Evolutionary conservation across 139 green algal species (phyloP).

Genomic region (Spirogloea muscicola): DNA sequence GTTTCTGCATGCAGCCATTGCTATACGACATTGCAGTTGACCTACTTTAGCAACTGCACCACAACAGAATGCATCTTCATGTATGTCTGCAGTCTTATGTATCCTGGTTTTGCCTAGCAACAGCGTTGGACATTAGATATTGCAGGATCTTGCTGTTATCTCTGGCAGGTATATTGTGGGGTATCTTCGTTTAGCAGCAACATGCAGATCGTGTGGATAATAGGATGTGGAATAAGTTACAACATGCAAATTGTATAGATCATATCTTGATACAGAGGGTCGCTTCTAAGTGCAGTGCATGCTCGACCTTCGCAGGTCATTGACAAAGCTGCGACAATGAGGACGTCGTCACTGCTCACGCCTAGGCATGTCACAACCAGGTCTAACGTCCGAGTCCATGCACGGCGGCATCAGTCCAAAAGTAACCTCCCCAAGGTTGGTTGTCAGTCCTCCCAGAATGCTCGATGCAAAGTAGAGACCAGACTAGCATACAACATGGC

Average conservation of each 20-base stretch:
- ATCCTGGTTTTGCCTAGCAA: not conserved
- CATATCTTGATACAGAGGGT: not conserved
- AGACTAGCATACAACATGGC: not conserved
- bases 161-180: too few relatives aligned
- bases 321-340: not conserved
- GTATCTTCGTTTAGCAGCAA: not conserved
- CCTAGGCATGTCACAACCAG: constrained; percentile 65
- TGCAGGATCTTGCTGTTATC: too few relatives aligned
- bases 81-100: constrained; percentile 1
- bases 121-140: too few relatives aligned
- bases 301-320: not conserved
- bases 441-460: not conserved
- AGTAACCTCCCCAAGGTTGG: constrained; percentile 12
- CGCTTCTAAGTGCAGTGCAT: not conserved
- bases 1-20: not conserved
- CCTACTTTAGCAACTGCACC: not conserved
- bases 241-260: not conserved
- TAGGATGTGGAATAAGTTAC: not conserved
- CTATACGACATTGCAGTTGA: not conserved
- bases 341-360: constrained; percentile 54
- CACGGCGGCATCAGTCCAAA: constrained; percentile 37
- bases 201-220: not conserved
- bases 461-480: not conserved
- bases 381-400: constrained; percentile 47
- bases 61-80: not conserved